phyloP scores from a whole-genome alignment of 495 filamentous ascomycete genomes.

The Lophiotrema nucula region DNA sequence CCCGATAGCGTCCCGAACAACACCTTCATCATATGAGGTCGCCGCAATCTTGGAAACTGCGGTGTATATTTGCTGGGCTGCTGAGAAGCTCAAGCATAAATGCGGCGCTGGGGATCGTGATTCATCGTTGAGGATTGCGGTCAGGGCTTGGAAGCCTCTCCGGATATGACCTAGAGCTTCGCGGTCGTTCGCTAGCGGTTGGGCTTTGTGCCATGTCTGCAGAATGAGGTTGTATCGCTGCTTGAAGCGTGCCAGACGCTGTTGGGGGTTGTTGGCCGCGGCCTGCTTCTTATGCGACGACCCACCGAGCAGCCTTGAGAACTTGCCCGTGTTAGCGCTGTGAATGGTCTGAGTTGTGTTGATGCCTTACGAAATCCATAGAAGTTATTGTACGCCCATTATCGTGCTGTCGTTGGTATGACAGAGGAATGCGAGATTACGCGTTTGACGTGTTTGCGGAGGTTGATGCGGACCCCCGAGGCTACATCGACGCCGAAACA shows the following conservation, averaged over 20 bases:
- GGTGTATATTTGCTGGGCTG: constrained; percentile 80
- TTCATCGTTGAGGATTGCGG: constrained; percentile 81
- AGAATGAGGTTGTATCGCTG: constrained; percentile 80
- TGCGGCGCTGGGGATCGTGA: constrained; percentile 82
- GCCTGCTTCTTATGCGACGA: constrained; percentile 56
- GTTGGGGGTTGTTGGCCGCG: constrained; percentile 70
- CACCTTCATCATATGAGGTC: constrained; percentile 70
- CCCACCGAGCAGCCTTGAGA: constrained; percentile 25
- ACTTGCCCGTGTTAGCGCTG: constrained; percentile 8
- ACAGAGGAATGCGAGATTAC: not conserved
- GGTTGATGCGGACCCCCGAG: not conserved
- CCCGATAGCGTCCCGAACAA: constrained; percentile 76
- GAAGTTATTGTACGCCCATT: not conserved
- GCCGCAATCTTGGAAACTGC: constrained; percentile 82
- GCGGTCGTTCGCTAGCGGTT: constrained; percentile 52
- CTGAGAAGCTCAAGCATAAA: constrained; percentile 80
- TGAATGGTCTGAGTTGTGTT: not conserved
- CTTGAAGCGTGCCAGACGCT: constrained; percentile 87
- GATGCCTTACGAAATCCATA: constrained; percentile 20
- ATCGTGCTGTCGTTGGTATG: not conserved
- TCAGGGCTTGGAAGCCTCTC: constrained; percentile 63
- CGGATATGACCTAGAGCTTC: constrained; percentile 52
- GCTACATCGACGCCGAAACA: constrained; percentile 2
- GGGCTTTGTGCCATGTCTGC: constrained; percentile 76
- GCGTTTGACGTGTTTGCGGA: not conserved